Evolutionary conservation across 352 stramenopile genomes (phyloP).

Genomic region (Pythium sukuiense): DNA sequence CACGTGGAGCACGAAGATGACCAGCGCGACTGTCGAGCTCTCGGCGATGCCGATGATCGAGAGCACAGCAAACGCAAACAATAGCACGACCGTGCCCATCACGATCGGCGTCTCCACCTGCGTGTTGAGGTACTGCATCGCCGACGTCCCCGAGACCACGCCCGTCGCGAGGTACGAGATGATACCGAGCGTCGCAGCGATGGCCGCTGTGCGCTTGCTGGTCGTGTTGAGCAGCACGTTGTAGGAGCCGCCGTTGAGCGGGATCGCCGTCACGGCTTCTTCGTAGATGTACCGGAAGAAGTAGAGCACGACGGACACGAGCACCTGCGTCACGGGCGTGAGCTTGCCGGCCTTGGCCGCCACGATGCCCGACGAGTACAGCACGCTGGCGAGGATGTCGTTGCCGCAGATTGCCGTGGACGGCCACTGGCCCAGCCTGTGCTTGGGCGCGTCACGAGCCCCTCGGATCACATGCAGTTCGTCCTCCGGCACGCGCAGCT

Average conservation of each 20-base stretch:
- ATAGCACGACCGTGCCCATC: slow-evolving; percentile 34
- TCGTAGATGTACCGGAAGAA: slow-evolving; percentile 77
- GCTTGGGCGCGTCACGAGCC: slow-evolving; percentile 26
- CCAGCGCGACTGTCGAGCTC: slow-evolving; percentile 63
- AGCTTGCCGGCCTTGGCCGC: slow-evolving; percentile 62
- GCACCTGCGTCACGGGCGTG: slow-evolving; percentile 61
- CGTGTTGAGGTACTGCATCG: slow-evolving; percentile 40
- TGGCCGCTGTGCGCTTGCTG: slow-evolving; percentile 70
- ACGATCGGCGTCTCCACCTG: slow-evolving; percentile 33
- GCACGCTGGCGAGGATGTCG: slow-evolving; percentile 78
- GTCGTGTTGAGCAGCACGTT: slow-evolving; percentile 89
- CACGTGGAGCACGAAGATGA: slow-evolving; percentile 76
- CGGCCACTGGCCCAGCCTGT: slow-evolving; percentile 58
- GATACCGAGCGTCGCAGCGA: slow-evolving; percentile 77
- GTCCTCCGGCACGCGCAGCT: slow-evolving; percentile 23
- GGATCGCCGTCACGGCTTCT: slow-evolving; percentile 81
- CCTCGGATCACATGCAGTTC: slow-evolving; percentile 34
- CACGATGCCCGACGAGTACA: slow-evolving; percentile 56
- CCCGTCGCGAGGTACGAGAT: slow-evolving; percentile 87
- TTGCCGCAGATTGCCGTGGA: slow-evolving; percentile 88
- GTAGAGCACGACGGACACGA: slow-evolving; percentile 57
- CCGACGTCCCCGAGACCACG: slow-evolving; percentile 42
- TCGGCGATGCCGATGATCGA: slow-evolving; percentile 76
- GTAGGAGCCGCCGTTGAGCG: slow-evolving; percentile 86
- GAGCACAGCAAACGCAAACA: slow-evolving; percentile 74